Conservation (phyloP, 2,329 filamentous ascomycete genomes). For the Fusarium miscanthi region DNA sequence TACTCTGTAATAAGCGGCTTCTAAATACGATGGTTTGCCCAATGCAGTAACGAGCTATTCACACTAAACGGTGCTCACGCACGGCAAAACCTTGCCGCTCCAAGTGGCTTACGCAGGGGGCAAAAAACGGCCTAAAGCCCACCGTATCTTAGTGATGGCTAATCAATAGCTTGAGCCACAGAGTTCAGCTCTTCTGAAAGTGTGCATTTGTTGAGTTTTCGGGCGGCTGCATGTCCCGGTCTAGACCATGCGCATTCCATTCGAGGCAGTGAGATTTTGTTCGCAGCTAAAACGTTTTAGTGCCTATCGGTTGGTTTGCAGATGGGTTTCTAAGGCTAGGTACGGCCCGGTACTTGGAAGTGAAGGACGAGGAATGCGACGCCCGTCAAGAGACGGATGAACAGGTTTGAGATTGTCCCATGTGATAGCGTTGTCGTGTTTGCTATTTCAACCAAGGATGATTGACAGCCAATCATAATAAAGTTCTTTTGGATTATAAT, state of each 20-base stretch:
- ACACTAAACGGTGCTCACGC: neutral
- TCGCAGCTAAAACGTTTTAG: neutral
- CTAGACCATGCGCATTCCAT: constrained; percentile 6
- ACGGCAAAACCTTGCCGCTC: constrained; percentile 1
- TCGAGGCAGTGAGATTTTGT: neutral
- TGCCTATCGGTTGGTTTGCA: neutral
- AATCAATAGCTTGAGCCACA: constrained; percentile 3
- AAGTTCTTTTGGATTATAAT: neutral
- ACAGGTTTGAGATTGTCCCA: neutral
- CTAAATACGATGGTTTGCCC: neutral
- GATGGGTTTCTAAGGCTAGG: neutral
- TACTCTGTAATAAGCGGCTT: neutral
- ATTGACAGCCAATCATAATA: neutral
- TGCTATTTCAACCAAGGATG: fast-evolving
- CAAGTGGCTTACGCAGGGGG: neutral
- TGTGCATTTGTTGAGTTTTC: neutral
- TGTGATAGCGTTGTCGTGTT: neutral
- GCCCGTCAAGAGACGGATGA: neutral
- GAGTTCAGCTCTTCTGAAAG: neutral
- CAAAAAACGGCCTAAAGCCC: neutral
- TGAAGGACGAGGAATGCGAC: neutral
- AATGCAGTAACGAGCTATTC: neutral
- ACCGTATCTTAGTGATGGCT: neutral
- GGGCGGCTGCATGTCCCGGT: neutral
- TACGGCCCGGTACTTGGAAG: constrained; percentile 5